phyloP scores from a whole-genome alignment of 805 yeast species.

The Ogataea polymorpha region DNA sequence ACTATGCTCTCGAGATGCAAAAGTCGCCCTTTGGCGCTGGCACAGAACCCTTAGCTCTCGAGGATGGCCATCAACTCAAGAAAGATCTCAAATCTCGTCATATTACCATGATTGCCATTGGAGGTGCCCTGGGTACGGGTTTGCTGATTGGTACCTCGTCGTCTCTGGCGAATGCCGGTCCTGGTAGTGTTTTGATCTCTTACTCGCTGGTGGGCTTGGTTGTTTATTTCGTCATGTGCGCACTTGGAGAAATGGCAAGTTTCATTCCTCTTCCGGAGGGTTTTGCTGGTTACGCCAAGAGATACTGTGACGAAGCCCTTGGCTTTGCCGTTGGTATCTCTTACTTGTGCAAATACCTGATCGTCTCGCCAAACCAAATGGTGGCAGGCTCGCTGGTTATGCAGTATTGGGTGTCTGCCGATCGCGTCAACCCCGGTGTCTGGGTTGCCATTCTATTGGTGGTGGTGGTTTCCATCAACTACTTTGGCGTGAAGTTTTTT shows the following conservation, averaged over 20 bases:
- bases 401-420: conserved; percentile 50
- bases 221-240: conserved; percentile 62
- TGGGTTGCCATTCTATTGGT: conserved; percentile 47
- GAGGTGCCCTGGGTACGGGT: conserved; percentile 84
- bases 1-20: conserved; percentile 44
- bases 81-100: conserved; percentile 48
- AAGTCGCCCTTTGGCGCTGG: conserved; percentile 32
- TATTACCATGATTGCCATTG: conserved; percentile 65
- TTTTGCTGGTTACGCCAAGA: conserved; percentile 50
- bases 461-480: conserved; percentile 39
- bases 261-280: conserved; percentile 54
- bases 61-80: conserved; percentile 44
- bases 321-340: conserved; percentile 58
- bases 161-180: conserved; percentile 70
- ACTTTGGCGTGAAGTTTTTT: conserved; percentile 47
- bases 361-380: conserved; percentile 55
- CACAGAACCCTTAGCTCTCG: conserved; percentile 36
- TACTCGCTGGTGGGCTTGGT: conserved; percentile 69
- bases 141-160: conserved; percentile 73
- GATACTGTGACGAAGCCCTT: conserved; percentile 51
- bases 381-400: conserved; percentile 54
- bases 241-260: conserved; percentile 55
- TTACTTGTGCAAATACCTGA: conserved; percentile 49
- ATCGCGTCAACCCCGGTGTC: conserved; percentile 49
- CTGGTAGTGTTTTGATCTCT: conserved; percentile 57